Evolutionary conservation across 2,329 filamentous ascomycete species (phyloP).

Genomic region (Diplodia sapinea): DNA sequence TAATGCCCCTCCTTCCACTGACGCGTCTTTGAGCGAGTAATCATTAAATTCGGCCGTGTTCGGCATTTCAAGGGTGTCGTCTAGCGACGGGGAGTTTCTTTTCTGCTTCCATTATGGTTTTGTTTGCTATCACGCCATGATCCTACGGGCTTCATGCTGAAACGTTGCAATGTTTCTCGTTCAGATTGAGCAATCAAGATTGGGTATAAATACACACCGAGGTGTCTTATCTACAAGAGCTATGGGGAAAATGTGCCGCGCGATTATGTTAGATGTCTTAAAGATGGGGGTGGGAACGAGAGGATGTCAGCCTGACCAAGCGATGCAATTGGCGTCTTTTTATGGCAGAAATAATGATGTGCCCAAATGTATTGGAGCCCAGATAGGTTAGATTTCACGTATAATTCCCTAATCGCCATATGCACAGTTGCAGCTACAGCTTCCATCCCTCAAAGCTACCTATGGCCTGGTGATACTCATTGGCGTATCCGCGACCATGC

Average conservation of each 20-base stretch:
- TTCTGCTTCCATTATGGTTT: neutral
- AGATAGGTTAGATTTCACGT: neutral
- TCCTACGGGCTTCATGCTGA: constrained; percentile 18
- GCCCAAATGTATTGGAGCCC: neutral
- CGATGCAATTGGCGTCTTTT: neutral
- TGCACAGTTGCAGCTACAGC: neutral
- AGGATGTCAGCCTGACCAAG: too few species aligned
- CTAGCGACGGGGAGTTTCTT: constrained; percentile 11
- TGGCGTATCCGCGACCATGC: neutral
- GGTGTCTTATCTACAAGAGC: neutral
- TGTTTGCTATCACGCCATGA: constrained; percentile 9
- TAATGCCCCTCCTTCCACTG: constrained; percentile 8
- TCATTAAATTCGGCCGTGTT: neutral
- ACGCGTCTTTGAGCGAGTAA: constrained; percentile 23
- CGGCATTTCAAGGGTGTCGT: constrained; percentile 24
- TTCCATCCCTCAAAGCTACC: neutral
- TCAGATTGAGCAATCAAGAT: constrained; percentile 7
- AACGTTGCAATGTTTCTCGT: constrained; percentile 1
- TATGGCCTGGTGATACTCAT: neutral
- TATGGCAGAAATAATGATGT: neutral
- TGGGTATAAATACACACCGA: constrained; percentile 1
- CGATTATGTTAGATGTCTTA: neutral
- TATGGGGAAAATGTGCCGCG: neutral
- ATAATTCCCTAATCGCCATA: neutral
- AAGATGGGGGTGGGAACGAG: neutral